These are phyloP conservation scores for Phoma sp. DNA, from an alignment of 2,329 filamentous ascomycete genomes.

Conservation along the genomic window DNA sequence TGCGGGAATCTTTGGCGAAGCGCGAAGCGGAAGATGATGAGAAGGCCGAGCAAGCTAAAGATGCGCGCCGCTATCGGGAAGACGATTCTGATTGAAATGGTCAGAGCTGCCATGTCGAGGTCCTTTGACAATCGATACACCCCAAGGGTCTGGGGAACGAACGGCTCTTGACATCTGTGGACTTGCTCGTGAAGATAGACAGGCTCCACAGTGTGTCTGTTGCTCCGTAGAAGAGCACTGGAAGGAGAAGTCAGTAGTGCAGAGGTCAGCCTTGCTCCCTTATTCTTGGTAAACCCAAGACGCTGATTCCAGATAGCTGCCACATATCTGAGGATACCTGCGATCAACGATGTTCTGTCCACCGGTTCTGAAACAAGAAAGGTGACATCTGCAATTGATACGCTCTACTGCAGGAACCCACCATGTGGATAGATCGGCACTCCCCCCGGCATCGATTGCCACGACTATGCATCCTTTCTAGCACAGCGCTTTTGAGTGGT, in stretches of 20 bases:
- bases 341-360: background rate
- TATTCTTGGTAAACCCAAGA: background rate
- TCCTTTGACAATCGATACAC: too few relatives aligned
- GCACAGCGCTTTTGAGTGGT: background rate
- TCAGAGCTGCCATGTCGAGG: background rate
- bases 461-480: background rate
- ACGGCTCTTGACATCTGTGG: too few relatives aligned
- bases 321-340: background rate
- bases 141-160: too few relatives aligned
- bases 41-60: conserved; percentile 29
- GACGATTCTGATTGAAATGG: conserved; percentile 37
- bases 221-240: background rate
- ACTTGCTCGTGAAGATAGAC: too few relatives aligned
- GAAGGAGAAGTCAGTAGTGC: background rate
- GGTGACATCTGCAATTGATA: background rate
- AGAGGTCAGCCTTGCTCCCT: conserved; percentile 5
- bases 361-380: background rate
- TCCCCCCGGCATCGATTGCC: background rate
- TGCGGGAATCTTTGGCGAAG: conserved; percentile 52
- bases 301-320: conserved; percentile 2
- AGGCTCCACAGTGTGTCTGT: background rate
- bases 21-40: conserved; percentile 46
- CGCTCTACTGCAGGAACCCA: conserved; percentile 12
- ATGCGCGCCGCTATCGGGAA: conserved; percentile 31
- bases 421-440: background rate